Base-by-base conservation (phyloP, 495 filamentous ascomycete species). In the Staphylotrichum longicolle region DNA sequence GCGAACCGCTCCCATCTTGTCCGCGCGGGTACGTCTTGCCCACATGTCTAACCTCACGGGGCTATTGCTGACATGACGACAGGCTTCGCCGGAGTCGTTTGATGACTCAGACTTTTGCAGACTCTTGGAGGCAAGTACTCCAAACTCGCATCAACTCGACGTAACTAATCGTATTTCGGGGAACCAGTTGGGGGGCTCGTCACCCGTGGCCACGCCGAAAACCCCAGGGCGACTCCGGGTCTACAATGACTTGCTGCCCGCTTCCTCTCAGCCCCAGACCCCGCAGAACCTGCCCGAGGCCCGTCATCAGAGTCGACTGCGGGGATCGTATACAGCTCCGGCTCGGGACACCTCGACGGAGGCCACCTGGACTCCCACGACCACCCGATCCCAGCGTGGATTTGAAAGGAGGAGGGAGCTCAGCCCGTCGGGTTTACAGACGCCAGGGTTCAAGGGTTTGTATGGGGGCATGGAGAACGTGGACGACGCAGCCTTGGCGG, bases 201-300 rank as follows among this genome's bases (percentile, higher is more conserved):
- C 62, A 20, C 10, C 47, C 20, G 10, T 12, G 3, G 10, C 48
- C 53, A 32, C 33, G 54, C 1, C 42, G 5, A 53, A 32, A 14
- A 57, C 51, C 0, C 47, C 59, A 0, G 32, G 12, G 9, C 8
- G 39, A 12, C 64, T 66, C 44, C 66, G 67, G n/a, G 67, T 84
- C 34, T 86, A 85, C 65, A 74, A 83, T 63, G 83, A 86, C 61
- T 66, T 64, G 40, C 60, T 82, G 49, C 75, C 82, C 8, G 72
- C 80, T 32, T 72, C 70, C 3, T 73, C 71, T 3, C 83, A 86
- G 63, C 83, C 83, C 15, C 81, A 81, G 59, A 86, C 83, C 8
- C 82, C 83, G 7, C 73, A 73, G 39, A 76, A 82, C 54, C 70
- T 86, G 10, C 79, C 81, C 3, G 80, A 82, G 67, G 68, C 79